Percentiles rank a stretch among this genome's conserved stretches.
Conservation (phyloP, 2,329 filamentous ascomycete genomes). For the Fusarium chuoi region DNA sequence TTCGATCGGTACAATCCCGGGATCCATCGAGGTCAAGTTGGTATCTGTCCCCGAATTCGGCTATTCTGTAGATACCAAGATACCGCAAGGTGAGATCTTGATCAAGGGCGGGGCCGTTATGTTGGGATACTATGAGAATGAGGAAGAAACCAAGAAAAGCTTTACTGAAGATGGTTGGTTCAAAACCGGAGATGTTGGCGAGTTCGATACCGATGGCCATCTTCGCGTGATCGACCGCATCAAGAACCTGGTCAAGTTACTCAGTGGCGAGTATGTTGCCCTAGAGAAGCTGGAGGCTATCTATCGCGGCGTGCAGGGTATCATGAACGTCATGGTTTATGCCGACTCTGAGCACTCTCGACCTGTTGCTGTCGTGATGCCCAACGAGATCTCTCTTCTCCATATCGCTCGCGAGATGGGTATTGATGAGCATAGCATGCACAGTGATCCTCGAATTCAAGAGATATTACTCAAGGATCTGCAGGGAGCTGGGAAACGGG, state of each 20-base stretch:
- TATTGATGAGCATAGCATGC: conserved; percentile 74
- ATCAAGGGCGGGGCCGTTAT: conserved; percentile 82
- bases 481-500: conserved; percentile 69
- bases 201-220: conserved; percentile 83
- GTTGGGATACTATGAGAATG: conserved; percentile 82
- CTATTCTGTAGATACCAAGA: conserved; percentile 77
- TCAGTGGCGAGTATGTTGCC: conserved; percentile 96
- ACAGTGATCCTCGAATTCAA: conserved; percentile 72
- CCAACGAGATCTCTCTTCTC: conserved; percentile 69
- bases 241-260: conserved; percentile 97
- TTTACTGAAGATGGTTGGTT: conserved; percentile 92
- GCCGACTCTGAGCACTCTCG: conserved; percentile 78
- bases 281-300: conserved; percentile 94
- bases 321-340: conserved; percentile 88
- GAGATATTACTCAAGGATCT: conserved; percentile 72
- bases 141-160: conserved; percentile 81
- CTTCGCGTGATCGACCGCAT: conserved; percentile 90
- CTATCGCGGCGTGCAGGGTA: conserved; percentile 80
- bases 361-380: conserved; percentile 82
- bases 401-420: conserved; percentile 67
- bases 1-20: conserved; percentile 81
- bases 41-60: conserved; percentile 88
- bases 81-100: conserved; percentile 91
- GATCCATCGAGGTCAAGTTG: conserved; percentile 85
- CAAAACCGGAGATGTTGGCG: conserved; percentile 93